A percentile compares a stretch with the other conserved stretches of the same genome.
phyloP scores from a whole-genome alignment of 2,329 filamentous ascomycete species.

The Pezicula radicicola region DNA sequence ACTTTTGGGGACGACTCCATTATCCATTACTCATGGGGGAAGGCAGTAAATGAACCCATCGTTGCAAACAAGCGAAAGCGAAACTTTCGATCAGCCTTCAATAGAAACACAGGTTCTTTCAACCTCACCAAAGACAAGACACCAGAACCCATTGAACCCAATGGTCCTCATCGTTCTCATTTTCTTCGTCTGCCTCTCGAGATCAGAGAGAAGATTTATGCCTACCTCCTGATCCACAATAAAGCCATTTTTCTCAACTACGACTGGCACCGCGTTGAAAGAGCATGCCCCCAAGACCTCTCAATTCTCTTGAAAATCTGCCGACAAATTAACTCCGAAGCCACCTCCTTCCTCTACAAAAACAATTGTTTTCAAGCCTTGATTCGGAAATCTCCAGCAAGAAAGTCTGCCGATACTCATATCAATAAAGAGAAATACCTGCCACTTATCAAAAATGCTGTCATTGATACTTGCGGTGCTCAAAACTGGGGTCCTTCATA shows the following conservation, averaged over 20 bases:
- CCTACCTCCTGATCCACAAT: slow-evolving; percentile 13
- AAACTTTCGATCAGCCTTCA: not conserved
- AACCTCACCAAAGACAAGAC: slow-evolving; percentile 6
- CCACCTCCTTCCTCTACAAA: slow-evolving; percentile 18
- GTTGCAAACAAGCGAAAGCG: slow-evolving; percentile 2
- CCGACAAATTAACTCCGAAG: slow-evolving; percentile 20
- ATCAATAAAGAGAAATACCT: slow-evolving; percentile 9
- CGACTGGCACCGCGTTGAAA: slow-evolving; percentile 18
- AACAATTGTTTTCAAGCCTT: slow-evolving; percentile 21
- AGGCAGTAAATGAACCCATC: slow-evolving; percentile 1
- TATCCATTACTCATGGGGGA: slow-evolving; percentile 10
- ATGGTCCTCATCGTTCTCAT: slow-evolving; percentile 9
- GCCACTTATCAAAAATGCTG: slow-evolving; percentile 13
- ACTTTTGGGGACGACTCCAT: slow-evolving; percentile 5
- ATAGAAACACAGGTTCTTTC: not conserved
- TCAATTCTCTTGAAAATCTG: slow-evolving; percentile 14
- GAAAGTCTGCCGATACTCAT: not conserved
- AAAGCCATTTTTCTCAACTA: slow-evolving; percentile 20
- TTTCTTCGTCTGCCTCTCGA: slow-evolving; percentile 20
- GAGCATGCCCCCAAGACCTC: slow-evolving; percentile 5
- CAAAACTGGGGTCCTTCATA: slow-evolving; percentile 15
- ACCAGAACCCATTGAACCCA: slow-evolving; percentile 5
- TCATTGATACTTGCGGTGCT: slow-evolving; percentile 14
- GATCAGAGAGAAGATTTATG: slow-evolving; percentile 22
- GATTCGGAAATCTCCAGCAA: slow-evolving; percentile 8